Conservation (phyloP, 179 eudicot species). For the Actinidia chinensis region DNA sequence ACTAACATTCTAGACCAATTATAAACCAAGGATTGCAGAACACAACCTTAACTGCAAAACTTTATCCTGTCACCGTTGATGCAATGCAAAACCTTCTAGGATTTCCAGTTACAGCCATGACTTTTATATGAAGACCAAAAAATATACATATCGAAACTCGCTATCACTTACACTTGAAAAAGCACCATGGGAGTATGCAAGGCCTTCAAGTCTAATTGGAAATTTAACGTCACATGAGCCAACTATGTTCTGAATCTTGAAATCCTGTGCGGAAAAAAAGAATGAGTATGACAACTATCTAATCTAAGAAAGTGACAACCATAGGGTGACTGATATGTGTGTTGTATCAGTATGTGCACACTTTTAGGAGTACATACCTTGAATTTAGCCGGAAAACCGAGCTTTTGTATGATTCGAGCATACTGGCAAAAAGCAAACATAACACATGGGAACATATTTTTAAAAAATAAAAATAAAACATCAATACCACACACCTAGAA, state of each 20-base stretch:
- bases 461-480: background rate
- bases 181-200: constrained; percentile 75
- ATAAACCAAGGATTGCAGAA: background rate
- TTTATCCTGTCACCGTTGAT: too few relatives aligned
- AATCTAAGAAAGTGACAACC: constrained; percentile 1
- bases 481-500: background rate
- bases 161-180: constrained; percentile 75
- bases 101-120: background rate
- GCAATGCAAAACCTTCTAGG: background rate
- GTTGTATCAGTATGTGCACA: background rate
- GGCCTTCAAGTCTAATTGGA: constrained; percentile 88
- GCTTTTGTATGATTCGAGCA: constrained; percentile 62
- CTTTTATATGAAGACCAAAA: background rate
- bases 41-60: background rate
- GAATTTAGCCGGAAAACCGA: constrained; percentile 49
- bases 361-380: constrained; percentile 30
- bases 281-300: background rate
- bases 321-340: background rate
- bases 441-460: background rate
- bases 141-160: background rate
- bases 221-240: constrained; percentile 86
- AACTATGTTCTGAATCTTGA: constrained; percentile 59
- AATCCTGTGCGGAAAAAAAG: constrained; percentile 32
- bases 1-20: background rate
- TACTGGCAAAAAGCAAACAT: constrained; percentile 31